Evolutionary conservation across 306 rosid species (phyloP).

Genomic region (Urtica urens): DNA sequence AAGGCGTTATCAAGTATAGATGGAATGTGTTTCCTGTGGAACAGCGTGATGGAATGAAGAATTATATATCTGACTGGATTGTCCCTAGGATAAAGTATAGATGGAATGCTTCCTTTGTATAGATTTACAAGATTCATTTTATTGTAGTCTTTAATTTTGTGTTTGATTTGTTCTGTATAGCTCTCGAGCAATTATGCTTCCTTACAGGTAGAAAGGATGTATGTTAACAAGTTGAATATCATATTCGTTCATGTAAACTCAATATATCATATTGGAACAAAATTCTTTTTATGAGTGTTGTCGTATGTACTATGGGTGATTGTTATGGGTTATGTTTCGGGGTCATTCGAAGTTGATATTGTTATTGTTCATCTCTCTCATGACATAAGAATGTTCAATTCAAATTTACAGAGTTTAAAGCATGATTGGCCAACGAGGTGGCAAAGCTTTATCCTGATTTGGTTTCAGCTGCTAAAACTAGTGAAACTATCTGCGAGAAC

Average conservation of each 20-base stretch:
- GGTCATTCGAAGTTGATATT: too few relatives aligned
- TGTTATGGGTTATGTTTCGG: too few relatives aligned
- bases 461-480: constrained; percentile 80
- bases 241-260: constrained; percentile 83
- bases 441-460: constrained; percentile 96
- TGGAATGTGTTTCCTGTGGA: constrained; percentile 98
- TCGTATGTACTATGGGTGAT: too few relatives aligned
- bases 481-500: constrained; percentile 94
- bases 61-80: constrained; percentile 87
- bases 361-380: too few relatives aligned
- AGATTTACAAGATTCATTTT: too few relatives aligned
- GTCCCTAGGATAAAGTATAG: too few relatives aligned
- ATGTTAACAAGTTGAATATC: constrained; percentile 94
- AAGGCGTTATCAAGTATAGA: constrained; percentile 93
- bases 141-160: constrained; percentile 12
- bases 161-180: constrained; percentile 25
- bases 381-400: too few relatives aligned
- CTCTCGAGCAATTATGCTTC: constrained; percentile 84
- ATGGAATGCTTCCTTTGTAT: too few relatives aligned
- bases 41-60: constrained; percentile 98
- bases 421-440: constrained; percentile 98
- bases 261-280: neutral
- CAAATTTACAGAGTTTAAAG: constrained; percentile 66
- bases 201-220: constrained; percentile 76
- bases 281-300: neutral